Conservation (phyloP, 305 asterid genomes). For the Andrographis paniculata region DNA sequence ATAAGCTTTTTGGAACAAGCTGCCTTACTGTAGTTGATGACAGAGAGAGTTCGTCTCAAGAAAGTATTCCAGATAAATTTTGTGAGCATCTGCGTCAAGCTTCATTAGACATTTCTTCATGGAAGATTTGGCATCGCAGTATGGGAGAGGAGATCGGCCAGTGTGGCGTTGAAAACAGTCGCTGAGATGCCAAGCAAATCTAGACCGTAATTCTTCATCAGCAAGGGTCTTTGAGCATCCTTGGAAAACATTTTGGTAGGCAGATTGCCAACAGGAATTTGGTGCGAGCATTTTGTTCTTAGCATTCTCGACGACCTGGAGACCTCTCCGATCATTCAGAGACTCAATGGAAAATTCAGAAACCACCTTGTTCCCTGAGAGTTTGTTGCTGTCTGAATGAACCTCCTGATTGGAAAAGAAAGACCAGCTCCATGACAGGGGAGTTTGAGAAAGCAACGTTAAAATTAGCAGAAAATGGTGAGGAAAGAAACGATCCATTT, state of each 20-base stretch:
- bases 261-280: slow-evolving; percentile 37
- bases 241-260: slow-evolving; percentile 29
- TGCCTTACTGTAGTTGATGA: slow-evolving; percentile 69
- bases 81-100: slow-evolving; percentile 39
- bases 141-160: slow-evolving; percentile 59
- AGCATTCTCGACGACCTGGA: slow-evolving; percentile 26
- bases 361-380: neutral
- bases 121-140: slow-evolving; percentile 35
- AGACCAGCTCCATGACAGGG: slow-evolving; percentile 25
- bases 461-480: neutral
- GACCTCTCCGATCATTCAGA: slow-evolving; percentile 23
- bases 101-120: slow-evolving; percentile 42
- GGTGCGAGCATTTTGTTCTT: slow-evolving; percentile 29
- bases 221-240: slow-evolving; percentile 61
- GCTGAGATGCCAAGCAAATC: slow-evolving; percentile 78
- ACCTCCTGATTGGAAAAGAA: slow-evolving; percentile 18
- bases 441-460: slow-evolving; percentile 20
- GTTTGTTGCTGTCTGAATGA: slow-evolving; percentile 7
- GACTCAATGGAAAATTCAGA: slow-evolving; percentile 36
- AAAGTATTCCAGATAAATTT: slow-evolving; percentile 49
- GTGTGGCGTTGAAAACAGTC: slow-evolving; percentile 72
- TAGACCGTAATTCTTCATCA: slow-evolving; percentile 50
- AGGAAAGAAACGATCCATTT: slow-evolving; percentile 17
- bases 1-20: neutral
- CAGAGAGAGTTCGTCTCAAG: slow-evolving; percentile 71